phyloP scores from a whole-genome alignment of 1,284 basidiomycete genomes.

The Sphagnurus paluster region DNA sequence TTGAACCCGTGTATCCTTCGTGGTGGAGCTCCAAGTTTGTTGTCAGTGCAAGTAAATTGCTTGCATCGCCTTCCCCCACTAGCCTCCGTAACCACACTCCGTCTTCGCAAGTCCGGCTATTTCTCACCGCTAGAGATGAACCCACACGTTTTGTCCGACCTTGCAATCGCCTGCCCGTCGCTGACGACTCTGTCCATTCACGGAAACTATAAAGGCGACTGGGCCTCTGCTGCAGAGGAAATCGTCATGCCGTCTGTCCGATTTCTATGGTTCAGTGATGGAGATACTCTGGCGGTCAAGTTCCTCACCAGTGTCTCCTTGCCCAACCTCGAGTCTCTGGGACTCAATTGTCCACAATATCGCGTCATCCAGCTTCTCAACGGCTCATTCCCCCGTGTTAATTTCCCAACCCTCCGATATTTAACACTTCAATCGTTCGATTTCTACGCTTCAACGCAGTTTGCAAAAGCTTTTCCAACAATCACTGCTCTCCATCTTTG shows the following conservation, averaged over 20 bases:
- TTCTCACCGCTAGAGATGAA: constrained; percentile 10
- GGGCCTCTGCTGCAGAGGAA: constrained; percentile 3
- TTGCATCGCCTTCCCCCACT: constrained; percentile 20
- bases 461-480: constrained; percentile 29
- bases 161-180: constrained; percentile 10
- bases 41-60: constrained; percentile 17
- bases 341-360: constrained; percentile 26
- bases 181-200: constrained; percentile 17
- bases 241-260: constrained; percentile 20
- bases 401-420: constrained; percentile 33
- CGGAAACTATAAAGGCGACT: constrained; percentile 8
- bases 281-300: constrained; percentile 22
- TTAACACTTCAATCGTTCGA: constrained; percentile 31
- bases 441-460: constrained; percentile 18
- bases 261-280: constrained; percentile 24
- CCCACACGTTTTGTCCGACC: constrained; percentile 4
- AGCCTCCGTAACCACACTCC: constrained; percentile 20
- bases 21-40: constrained; percentile 22
- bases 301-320: constrained; percentile 26
- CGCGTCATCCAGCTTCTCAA: constrained; percentile 8
- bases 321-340: constrained; percentile 32
- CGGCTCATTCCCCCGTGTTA: constrained; percentile 17
- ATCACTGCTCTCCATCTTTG: constrained; percentile 32
- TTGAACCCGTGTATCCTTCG: constrained; percentile 14
- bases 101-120: constrained; percentile 10